Conservation (phyloP, 495 filamentous ascomycete species). For the Neurospora hispaniola region DNA sequence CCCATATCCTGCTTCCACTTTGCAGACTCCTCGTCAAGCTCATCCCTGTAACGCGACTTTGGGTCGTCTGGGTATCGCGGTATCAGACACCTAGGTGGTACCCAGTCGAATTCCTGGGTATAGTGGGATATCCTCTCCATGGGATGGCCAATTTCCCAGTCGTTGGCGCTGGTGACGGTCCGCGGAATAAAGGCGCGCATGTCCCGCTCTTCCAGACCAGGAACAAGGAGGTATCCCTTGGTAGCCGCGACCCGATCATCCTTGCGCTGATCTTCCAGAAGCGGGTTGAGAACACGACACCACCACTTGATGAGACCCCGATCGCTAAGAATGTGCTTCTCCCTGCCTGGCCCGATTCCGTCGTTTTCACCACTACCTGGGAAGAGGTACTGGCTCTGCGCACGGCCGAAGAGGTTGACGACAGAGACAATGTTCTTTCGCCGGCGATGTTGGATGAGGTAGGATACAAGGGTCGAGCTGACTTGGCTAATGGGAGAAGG, state of each 20-base stretch:
- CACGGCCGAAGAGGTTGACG: slow-evolving; percentile 83
- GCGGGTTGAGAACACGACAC: slow-evolving; percentile 74
- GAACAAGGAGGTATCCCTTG: slow-evolving; percentile 75
- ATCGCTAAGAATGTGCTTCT: slow-evolving; percentile 91
- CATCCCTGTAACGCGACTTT: slow-evolving; percentile 81
- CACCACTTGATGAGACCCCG: slow-evolving; percentile 87
- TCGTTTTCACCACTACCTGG: slow-evolving; percentile 78
- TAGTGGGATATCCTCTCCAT: slow-evolving; percentile 52
- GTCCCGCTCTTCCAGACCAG: slow-evolving; percentile 70
- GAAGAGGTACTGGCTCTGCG: slow-evolving; percentile 92
- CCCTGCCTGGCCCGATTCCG: slow-evolving; percentile 13
- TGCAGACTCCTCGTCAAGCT: slow-evolving; percentile 61
- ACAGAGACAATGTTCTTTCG: slow-evolving; percentile 62
- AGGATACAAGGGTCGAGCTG: slow-evolving; percentile 62
- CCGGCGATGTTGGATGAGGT: slow-evolving; percentile 56
- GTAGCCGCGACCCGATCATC: slow-evolving; percentile 25
- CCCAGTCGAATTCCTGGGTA: slow-evolving; percentile 44
- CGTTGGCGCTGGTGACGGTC: slow-evolving; percentile 30
- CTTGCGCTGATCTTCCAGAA: slow-evolving; percentile 39
- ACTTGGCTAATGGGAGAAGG: slow-evolving; percentile 66
- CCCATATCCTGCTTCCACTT: slow-evolving; percentile 40
- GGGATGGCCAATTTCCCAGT: slow-evolving; percentile 47
- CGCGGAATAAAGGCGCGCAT: slow-evolving; percentile 49
- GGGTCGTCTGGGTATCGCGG: slow-evolving; percentile 93
- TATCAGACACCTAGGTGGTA: slow-evolving; percentile 76